Evolutionary conservation across 23 red algal species (phyloP), one percentile per base, ranked within the genome.

Genomic region (Gracilaria caudata): DNA sequence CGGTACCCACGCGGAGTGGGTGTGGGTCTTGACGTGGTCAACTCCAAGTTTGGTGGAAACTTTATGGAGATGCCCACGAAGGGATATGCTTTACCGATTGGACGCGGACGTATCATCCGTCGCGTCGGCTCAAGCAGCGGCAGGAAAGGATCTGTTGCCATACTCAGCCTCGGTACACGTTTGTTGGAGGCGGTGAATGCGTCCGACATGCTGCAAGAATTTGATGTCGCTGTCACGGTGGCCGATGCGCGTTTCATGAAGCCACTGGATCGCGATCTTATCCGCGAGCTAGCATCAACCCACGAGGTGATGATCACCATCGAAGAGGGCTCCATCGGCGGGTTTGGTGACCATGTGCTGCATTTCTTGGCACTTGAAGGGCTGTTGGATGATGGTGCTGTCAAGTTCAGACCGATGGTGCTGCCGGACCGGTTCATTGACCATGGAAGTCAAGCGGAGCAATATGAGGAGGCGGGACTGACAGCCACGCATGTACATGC

Each of bases 211-310:
- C 73, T 98, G 1, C 88, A 95, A 57, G 68, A 45, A 47, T 41
- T 76, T 51, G 92, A 65, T 28, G 63, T 98, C 21, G 24, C 81
- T 35, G 88, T 87, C 34, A 98, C 92, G 0, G 92, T 98, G 11
- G 96, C 92, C 26, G 96, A 98, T 78, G 96, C 96, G 23, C 88
- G 96, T 11, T 98, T 95, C 51, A 98, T 98, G 96, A 98, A 98
- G 76, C 96, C 96, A 14, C 82, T 98, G n/a, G 96, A 98, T 56
- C 94, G 78, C 25, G 89, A 95, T 28, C 76, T 98, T 6, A 92
- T 98, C 21, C 83, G 79, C 64, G 36, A 64, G 16, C 92, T 98
- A 6, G 92, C 82, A 26, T 47, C 40, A 7, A 68, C 83, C 6
- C 92, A 98, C 77, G 92, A 98, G 13, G 80, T 95, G 32, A 74